These are phyloP conservation scores for Phytophthora pistaciae DNA, from an alignment of 352 stramenopile species.

Conservation along the genomic window DNA sequence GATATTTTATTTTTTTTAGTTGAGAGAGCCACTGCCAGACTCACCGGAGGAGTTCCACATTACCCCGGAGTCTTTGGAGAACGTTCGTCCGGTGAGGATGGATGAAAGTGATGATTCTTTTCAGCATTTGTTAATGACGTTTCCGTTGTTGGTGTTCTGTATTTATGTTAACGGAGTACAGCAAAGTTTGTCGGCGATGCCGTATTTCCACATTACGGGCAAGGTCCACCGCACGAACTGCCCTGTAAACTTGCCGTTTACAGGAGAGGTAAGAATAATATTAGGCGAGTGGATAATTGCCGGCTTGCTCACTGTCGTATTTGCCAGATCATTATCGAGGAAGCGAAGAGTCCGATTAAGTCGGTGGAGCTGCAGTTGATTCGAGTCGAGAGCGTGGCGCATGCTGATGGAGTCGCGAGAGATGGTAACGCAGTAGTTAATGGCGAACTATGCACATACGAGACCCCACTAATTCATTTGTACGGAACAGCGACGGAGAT, in stretches of 20 bases:
- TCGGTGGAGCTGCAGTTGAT: slow-evolving; percentile 93
- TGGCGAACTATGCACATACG: background rate
- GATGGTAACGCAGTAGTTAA: slow-evolving; percentile 57
- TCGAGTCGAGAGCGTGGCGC: slow-evolving; percentile 88
- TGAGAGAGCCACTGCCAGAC: slow-evolving; percentile 66
- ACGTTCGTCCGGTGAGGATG: slow-evolving; percentile 62
- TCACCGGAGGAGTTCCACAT: slow-evolving; percentile 83
- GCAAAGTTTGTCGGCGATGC: slow-evolving; percentile 66
- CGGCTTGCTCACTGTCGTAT: background rate
- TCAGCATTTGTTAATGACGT: slow-evolving; percentile 5
- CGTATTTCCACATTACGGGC: slow-evolving; percentile 85
- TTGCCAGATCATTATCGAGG: slow-evolving; percentile 78
- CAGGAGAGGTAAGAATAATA: slow-evolving; percentile 70
- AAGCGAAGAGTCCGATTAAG: slow-evolving; percentile 80
- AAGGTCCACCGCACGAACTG: slow-evolving; percentile 91
- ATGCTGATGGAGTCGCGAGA: slow-evolving; percentile 77
- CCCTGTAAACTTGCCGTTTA: slow-evolving; percentile 91
- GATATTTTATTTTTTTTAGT: slow-evolving; percentile 29
- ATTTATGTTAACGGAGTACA: slow-evolving; percentile 19
- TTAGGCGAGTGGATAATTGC: background rate
- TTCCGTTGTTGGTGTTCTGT: slow-evolving; percentile 6
- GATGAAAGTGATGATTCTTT: background rate
- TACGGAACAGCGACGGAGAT: slow-evolving; percentile 89
- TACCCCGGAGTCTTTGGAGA: slow-evolving; percentile 87
- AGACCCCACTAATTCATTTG: background rate